Conservation (phyloP, 2,329 filamentous ascomycete genomes). For the Apiospora pterosperma region DNA sequence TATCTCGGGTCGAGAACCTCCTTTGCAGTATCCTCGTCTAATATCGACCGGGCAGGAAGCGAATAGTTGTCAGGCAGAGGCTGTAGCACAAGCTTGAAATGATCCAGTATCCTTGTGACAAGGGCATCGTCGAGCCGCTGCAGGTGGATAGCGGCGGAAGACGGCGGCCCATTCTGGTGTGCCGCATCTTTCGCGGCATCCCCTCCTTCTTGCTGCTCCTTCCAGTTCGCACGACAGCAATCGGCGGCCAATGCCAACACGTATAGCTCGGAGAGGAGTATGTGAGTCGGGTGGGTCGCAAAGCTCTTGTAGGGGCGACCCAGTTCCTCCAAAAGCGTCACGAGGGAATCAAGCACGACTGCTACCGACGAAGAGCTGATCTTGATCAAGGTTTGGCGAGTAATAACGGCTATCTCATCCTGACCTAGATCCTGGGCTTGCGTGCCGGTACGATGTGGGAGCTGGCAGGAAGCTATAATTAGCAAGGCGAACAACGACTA, state of each 20-base stretch:
- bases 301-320: conserved; percentile 50
- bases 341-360: conserved; percentile 53
- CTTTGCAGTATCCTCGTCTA: conserved; percentile 47
- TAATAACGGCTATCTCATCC: conserved; percentile 60
- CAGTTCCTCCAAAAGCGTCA: conserved; percentile 57
- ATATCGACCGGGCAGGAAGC: conserved; percentile 53
- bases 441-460: conserved; percentile 61
- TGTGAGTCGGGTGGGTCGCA: conserved; percentile 52
- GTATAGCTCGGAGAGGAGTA: conserved; percentile 63
- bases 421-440: conserved; percentile 53
- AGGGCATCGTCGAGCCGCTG: conserved; percentile 46
- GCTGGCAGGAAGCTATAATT: conserved; percentile 33
- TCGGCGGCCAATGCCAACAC: conserved; percentile 61
- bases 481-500: conserved; percentile 8
- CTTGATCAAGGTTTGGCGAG: conserved; percentile 58
- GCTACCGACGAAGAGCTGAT: conserved; percentile 53
- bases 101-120: conserved; percentile 52
- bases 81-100: conserved; percentile 53
- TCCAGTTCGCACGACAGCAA: conserved; percentile 62
- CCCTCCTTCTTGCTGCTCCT: conserved; percentile 14
- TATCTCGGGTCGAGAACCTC: conserved; percentile 30
- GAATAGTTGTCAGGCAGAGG: conserved; percentile 56
- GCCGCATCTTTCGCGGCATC: conserved; percentile 3
- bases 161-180: conserved; percentile 4
- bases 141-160: conserved; percentile 20